Conservation (phyloP, 2,329 filamentous ascomycete species). For the Neobulgaria alba region DNA sequence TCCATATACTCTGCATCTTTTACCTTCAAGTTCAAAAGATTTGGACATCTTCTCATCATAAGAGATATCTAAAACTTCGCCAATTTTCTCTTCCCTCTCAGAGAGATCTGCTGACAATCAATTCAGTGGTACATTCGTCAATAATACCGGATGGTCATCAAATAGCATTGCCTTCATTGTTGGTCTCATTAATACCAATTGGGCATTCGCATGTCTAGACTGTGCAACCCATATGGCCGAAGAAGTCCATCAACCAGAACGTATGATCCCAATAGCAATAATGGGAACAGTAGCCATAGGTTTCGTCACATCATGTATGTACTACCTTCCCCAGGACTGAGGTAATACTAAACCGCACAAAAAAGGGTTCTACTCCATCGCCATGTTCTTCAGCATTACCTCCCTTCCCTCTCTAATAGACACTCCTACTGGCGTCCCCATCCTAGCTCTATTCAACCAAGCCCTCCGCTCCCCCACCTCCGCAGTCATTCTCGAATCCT, state of each 20-base stretch:
- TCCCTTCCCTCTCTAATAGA: conserved; percentile 36
- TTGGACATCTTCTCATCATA: no score
- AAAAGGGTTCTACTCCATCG: conserved; percentile 37
- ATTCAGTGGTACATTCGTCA: conserved; percentile 15
- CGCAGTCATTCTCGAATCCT: conserved; percentile 41
- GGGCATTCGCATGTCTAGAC: conserved; percentile 58
- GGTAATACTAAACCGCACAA: not conserved
- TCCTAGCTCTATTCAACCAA: conserved; percentile 39
- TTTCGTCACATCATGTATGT: conserved; percentile 34
- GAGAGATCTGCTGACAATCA: no score
- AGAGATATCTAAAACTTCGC: no score
- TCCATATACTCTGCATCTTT: no score
- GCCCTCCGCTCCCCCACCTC: conserved; percentile 41
- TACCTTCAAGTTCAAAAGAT: no score
- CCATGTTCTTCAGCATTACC: conserved; percentile 43
- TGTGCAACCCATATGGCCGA: conserved; percentile 57
- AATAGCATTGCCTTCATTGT: conserved; percentile 50
- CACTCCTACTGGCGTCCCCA: conserved; percentile 35
- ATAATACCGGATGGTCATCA: conserved; percentile 36
- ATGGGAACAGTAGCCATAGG: conserved; percentile 41
- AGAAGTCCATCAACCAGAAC: conserved; percentile 46
- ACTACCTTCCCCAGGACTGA: not conserved
- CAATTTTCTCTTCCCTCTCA: no score
- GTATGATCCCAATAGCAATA: conserved; percentile 46
- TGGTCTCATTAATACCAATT: conserved; percentile 60